Percentiles rank a stretch among this genome's conserved stretches.
Conservation (phyloP, 345 rosid species). For the Lepidium africanum region DNA sequence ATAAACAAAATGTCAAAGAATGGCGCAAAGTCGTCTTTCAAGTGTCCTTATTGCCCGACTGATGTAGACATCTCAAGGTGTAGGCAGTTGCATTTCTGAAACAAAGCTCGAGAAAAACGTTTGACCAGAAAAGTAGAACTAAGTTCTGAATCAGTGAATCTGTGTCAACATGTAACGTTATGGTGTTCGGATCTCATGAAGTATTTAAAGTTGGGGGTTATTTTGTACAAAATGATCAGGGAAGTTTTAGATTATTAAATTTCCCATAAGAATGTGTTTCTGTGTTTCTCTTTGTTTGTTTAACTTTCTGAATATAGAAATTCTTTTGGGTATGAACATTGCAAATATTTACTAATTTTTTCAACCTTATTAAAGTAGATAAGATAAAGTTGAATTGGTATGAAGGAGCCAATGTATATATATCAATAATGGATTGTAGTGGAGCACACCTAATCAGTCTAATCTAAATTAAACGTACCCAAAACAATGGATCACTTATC, state of each 20-base stretch:
- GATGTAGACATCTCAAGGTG: slow-evolving; percentile 49
- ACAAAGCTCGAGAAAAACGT: background rate
- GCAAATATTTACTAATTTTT: background rate
- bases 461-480: slow-evolving; percentile 20
- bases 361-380: background rate
- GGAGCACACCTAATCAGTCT: background rate
- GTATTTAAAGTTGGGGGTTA: background rate
- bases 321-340: slow-evolving; percentile 15
- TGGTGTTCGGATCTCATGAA: slow-evolving; percentile 9
- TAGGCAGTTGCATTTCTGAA: slow-evolving; percentile 44
- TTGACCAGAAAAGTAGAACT: background rate
- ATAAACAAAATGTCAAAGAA: slow-evolving; percentile 76
- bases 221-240: slow-evolving; percentile 6
- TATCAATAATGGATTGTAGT: background rate
- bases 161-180: slow-evolving; percentile 14
- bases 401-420: background rate
- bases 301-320: slow-evolving; percentile 16
- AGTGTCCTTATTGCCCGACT: slow-evolving; percentile 72
- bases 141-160: background rate
- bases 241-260: background rate
- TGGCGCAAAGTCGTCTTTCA: slow-evolving; percentile 41
- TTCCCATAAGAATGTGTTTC: slow-evolving; percentile 8
- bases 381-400: background rate
- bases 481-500: slow-evolving; percentile 8
- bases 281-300: slow-evolving; percentile 15